These are phyloP conservation scores for Sabuloglossum arenarium DNA, from an alignment of 495 filamentous ascomycete genomes.

Conservation along the genomic window DNA sequence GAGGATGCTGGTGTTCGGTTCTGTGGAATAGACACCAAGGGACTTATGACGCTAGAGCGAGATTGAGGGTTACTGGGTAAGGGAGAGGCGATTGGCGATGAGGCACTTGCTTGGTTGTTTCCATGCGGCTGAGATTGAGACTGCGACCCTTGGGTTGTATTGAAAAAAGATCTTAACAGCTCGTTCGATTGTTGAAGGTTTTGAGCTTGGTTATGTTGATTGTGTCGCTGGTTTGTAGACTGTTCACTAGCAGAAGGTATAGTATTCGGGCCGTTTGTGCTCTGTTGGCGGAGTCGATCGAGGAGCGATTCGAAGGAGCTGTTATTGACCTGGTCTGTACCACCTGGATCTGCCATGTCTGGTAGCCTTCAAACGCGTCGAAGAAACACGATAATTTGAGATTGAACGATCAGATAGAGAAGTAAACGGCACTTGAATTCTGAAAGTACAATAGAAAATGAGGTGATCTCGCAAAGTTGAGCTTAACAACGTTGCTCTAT, in stretches of 20 bases:
- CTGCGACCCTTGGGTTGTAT: background rate
- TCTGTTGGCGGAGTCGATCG: slow-evolving; percentile 1
- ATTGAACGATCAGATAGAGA: background rate
- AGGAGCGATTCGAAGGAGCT: background rate
- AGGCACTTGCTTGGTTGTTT: slow-evolving; percentile 2
- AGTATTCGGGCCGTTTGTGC: background rate
- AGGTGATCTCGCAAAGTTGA: background rate
- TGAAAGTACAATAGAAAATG: background rate
- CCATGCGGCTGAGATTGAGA: background rate
- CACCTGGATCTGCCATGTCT: background rate
- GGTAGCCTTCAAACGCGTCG: background rate
- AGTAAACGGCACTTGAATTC: background rate
- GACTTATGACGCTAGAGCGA: slow-evolving; percentile 27
- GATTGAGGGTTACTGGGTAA: slow-evolving; percentile 1
- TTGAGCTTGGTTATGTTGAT: slow-evolving; percentile 1
- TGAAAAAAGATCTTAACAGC: background rate
- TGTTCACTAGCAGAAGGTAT: background rate
- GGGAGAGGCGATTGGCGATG: slow-evolving; percentile 6
- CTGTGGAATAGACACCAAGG: slow-evolving; percentile 22
- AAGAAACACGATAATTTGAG: background rate
- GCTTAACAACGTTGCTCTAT: background rate
- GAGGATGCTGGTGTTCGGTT: slow-evolving; percentile 12
- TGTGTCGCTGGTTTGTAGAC: slow-evolving; percentile 1
- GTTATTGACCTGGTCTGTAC: background rate
- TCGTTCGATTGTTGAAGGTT: background rate